phyloP scores from a whole-genome alignment of 2,329 filamentous ascomycete genomes.

The Aspergillus jensenii region DNA sequence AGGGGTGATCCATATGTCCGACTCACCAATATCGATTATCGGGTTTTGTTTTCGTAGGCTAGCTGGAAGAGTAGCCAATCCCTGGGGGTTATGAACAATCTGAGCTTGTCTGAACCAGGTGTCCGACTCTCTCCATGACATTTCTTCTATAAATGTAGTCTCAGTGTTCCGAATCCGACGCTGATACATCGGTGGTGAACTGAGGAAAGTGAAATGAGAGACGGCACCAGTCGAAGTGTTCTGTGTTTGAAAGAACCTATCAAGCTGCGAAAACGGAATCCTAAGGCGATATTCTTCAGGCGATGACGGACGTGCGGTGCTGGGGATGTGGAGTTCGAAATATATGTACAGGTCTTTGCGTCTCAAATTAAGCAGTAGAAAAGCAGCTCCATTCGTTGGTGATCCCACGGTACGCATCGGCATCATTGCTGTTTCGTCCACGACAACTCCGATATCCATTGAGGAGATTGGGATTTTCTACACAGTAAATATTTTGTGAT shows the following conservation, averaged over 20 bases:
- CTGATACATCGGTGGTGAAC: constrained; percentile 48
- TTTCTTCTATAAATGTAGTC: constrained; percentile 43
- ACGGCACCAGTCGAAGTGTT: constrained; percentile 17
- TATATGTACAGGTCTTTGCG: constrained; percentile 46
- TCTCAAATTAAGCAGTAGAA: constrained; percentile 44
- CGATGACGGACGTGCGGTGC: constrained; percentile 8
- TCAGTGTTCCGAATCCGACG: constrained; percentile 35
- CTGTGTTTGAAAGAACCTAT: constrained; percentile 36
- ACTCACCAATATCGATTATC: constrained; percentile 60
- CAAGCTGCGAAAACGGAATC: constrained; percentile 47
- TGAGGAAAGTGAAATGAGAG: constrained; percentile 41
- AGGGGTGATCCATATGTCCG: background rate
- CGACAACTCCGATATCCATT: constrained; percentile 64
- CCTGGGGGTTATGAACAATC: constrained; percentile 50
- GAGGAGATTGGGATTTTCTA: constrained; percentile 46
- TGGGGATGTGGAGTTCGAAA: constrained; percentile 40
- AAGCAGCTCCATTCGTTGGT: constrained; percentile 22
- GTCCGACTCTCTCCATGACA: constrained; percentile 56
- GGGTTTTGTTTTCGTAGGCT: constrained; percentile 51
- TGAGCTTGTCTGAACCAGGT: constrained; percentile 66
- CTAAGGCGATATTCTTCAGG: constrained; percentile 42
- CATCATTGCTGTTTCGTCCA: constrained; percentile 57
- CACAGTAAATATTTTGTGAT: background rate
- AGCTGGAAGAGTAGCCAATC: constrained; percentile 38
- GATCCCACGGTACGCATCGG: constrained; percentile 52